Conservation (phyloP, 129 eudicot species). For the Gnaphalium uliginosum region DNA sequence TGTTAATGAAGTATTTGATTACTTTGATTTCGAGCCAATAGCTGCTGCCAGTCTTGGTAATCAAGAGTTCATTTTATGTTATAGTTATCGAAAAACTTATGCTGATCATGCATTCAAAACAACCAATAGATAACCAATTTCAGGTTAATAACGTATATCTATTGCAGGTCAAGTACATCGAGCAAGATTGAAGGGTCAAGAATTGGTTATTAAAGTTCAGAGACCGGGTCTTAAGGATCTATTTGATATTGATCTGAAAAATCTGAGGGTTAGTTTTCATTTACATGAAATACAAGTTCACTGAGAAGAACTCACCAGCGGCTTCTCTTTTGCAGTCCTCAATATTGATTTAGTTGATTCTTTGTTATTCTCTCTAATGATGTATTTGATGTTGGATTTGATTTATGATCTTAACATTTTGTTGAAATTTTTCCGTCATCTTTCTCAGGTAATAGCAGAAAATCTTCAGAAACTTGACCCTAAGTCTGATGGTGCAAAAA, state of each 20-base stretch:
- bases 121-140: conserved; percentile 15
- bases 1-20: conserved; percentile 67
- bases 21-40: conserved; percentile 88
- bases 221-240: conserved; percentile 97
- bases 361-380: neutral
- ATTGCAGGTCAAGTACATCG: conserved; percentile 99
- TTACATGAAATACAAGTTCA: neutral
- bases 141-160: conserved; percentile 5
- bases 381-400: neutral
- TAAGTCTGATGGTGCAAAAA: conserved; percentile 98
- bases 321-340: conserved; percentile 1
- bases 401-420: neutral
- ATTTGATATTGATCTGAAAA: conserved; percentile 94
- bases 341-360: conserved; percentile 7
- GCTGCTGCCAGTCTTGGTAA: conserved; percentile 99
- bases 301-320: neutral
- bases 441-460: conserved; percentile 86
- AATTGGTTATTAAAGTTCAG: conserved; percentile 90
- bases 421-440: neutral
- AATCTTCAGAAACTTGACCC: conserved; percentile 97
- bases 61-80: conserved; percentile 5
- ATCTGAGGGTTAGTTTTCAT: conserved; percentile 72
- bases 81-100: conserved; percentile 3
- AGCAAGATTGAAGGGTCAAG: conserved; percentile 83
- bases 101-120: conserved; percentile 21